Conservation (phyloP, 495 filamentous ascomycete genomes). For the Annulohypoxylon stygium region DNA sequence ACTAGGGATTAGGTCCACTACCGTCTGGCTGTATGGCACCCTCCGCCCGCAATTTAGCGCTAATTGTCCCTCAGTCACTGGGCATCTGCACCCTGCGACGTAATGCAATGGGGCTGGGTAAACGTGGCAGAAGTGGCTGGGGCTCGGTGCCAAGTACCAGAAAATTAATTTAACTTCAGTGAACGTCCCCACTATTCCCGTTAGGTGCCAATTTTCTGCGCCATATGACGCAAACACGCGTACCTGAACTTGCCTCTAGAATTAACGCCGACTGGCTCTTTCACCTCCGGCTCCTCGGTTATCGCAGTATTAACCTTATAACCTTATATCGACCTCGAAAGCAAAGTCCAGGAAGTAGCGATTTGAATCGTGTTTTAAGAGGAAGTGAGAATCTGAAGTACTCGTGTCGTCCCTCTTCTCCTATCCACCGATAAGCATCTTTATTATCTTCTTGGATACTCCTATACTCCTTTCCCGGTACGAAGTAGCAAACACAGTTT, state of each 20-base stretch:
- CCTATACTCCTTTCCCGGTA: background rate
- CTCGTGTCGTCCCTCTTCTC: background rate
- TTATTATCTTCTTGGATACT: background rate
- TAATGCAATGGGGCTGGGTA: slow-evolving; percentile 52
- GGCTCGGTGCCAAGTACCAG: slow-evolving; percentile 17
- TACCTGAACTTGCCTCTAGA: slow-evolving; percentile 4
- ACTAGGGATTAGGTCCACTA: background rate
- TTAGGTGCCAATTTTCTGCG: background rate
- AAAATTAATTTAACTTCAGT: slow-evolving; percentile 12
- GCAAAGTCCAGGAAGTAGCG: background rate
- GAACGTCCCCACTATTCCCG: slow-evolving; percentile 8
- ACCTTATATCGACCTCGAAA: background rate
- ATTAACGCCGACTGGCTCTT: slow-evolving; percentile 5
- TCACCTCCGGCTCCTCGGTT: background rate
- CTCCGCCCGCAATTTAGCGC: slow-evolving; percentile 36
- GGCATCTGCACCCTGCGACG: slow-evolving; percentile 48
- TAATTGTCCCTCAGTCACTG: slow-evolving; percentile 28
- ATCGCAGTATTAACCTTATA: background rate
- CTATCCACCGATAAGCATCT: slow-evolving; percentile 1
- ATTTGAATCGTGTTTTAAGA: background rate
- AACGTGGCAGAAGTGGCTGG: slow-evolving; percentile 46
- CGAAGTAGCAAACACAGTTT: background rate
- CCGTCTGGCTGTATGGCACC: slow-evolving; percentile 30
- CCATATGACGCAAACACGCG: background rate
- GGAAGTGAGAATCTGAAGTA: background rate